These are phyloP conservation scores for Coemansia sp. DNA, from an alignment of 192 early-diverging fungal species.

Conservation along the genomic window DNA sequence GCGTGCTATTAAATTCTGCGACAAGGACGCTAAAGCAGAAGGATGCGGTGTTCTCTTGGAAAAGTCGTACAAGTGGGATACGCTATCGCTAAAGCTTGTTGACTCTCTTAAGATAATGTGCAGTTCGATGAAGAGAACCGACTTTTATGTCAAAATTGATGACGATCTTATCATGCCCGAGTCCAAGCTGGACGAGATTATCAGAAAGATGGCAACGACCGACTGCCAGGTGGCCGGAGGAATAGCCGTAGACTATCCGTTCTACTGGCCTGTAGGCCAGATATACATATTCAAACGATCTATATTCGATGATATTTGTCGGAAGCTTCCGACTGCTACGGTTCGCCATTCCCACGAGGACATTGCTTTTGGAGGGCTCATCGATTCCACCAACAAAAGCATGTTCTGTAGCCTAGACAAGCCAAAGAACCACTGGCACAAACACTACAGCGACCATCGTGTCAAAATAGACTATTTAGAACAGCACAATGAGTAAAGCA, in stretches of 20 bases:
- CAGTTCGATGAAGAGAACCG: conserved; percentile 1
- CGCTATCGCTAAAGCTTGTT: no score
- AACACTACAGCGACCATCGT: background rate
- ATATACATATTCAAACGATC: conserved; percentile 8
- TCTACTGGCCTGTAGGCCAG: conserved; percentile 6
- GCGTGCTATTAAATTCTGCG: no score
- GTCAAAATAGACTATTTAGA: conserved; percentile 3
- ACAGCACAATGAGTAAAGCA: conserved; percentile 5
- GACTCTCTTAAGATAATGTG: conserved; percentile 5
- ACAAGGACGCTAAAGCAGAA: no score
- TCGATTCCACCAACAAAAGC: background rate
- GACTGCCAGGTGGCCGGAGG: conserved; percentile 5
- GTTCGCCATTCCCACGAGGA: background rate
- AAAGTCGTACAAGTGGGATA: no score
- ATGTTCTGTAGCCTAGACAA: background rate
- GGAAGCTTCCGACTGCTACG: background rate
- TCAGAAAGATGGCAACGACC: background rate
- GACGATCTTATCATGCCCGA: conserved; percentile 9
- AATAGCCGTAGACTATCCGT: conserved; percentile 5
- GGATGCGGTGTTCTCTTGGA: no score
- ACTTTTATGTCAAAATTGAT: conserved; percentile 7
- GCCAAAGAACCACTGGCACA: conserved; percentile 3
- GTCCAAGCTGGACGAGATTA: background rate
- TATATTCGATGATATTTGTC: background rate
- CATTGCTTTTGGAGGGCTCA: background rate